Base-by-base conservation (phyloP, 805 yeast genomes). In the Kodamaea hsintzibuensis region DNA sequence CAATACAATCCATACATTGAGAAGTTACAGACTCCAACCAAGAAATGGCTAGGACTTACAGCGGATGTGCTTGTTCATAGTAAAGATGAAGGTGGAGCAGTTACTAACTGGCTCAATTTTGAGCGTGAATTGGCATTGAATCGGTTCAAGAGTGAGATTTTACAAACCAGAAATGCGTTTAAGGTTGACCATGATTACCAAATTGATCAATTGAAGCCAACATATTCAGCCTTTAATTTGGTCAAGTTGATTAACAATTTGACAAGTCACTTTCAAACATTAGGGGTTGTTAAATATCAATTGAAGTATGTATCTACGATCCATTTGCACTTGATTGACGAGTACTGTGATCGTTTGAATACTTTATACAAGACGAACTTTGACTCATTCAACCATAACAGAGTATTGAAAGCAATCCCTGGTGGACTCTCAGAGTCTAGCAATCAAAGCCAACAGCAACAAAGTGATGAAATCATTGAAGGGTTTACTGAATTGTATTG, bases 191-290 rank as follows among this genome's bases (percentile, higher is more conserved):
- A 68, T 56, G 92, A 88, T 49, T 76, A 63, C 55, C 66, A 64
- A 37, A 61, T 47, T 18, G 52, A 38, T 17, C 42, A 25, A 16
- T 50, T 67, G 40, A 70, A 66, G 49, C 91, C 93, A 0, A 86
- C 91, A 0, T 79, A 79, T 56, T 81, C 90, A 0, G 83, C 91
- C 0, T 72, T 78, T 39, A 80, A 82, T 48, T 65, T 88, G 55
- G 76, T 76, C 43, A 84, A 83, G 59, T 65, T 88, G 42, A 67
- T 88, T 18, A 83, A 83, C 57, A 79, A 80, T 46, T 74, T 85
- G 51, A 83, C 85, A 2, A 72, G 73, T 13, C 84, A 82, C 56
- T 84, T 83, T 67, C 72, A 72, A 38, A 73, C 84, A 22, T 73
- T 84, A 56, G 74, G 75, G 22, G 67, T 78, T 19, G 77, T 80